These are phyloP conservation scores for Pseudoperonospora humuli DNA, from an alignment of 352 stramenopile species.

Conservation along the genomic window DNA sequence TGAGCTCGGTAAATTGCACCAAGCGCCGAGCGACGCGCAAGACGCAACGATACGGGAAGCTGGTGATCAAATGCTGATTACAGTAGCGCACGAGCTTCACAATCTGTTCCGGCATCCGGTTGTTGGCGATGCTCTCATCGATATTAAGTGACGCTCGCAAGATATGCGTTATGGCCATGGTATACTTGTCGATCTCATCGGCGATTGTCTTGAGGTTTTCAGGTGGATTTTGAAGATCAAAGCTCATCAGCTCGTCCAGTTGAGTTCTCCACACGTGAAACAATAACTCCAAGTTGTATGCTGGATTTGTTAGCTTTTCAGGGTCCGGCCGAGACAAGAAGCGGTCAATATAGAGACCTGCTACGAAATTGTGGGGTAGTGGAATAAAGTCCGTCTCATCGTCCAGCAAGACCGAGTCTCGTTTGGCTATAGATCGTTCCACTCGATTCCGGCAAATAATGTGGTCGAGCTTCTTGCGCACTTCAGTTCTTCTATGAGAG, in stretches of 20 bases:
- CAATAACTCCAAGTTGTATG: slow-evolving; percentile 70
- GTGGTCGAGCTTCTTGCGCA: slow-evolving; percentile 66
- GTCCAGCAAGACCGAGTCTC: slow-evolving; percentile 68
- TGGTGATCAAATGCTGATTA: slow-evolving; percentile 60
- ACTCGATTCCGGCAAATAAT: slow-evolving; percentile 73
- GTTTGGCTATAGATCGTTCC: slow-evolving; percentile 64
- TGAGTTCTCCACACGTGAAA: slow-evolving; percentile 68
- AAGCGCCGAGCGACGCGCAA: slow-evolving; percentile 54
- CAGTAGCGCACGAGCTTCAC: slow-evolving; percentile 68
- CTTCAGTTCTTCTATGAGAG: slow-evolving; percentile 61
- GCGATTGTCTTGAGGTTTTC: slow-evolving; percentile 40
- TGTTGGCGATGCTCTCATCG: slow-evolving; percentile 62
- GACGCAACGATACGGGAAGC: slow-evolving; percentile 63
- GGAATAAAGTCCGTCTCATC: slow-evolving; percentile 55
- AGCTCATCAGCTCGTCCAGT: slow-evolving; percentile 43
- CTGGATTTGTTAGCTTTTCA: slow-evolving; percentile 63
- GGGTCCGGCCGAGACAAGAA: slow-evolving; percentile 67
- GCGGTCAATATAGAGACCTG: slow-evolving; percentile 61
- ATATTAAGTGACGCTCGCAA: slow-evolving; percentile 53
- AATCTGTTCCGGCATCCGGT: slow-evolving; percentile 60
- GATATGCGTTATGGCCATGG: slow-evolving; percentile 63
- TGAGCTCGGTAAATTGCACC: slow-evolving; percentile 57
- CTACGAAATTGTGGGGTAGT: slow-evolving; percentile 60
- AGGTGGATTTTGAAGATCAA: slow-evolving; percentile 52
- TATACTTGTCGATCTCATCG: slow-evolving; percentile 61